A percentile compares a stretch with the other conserved stretches of the same genome.
Conservation (phyloP, 257 asterid genomes). For the Buddleja alternifolia region DNA sequence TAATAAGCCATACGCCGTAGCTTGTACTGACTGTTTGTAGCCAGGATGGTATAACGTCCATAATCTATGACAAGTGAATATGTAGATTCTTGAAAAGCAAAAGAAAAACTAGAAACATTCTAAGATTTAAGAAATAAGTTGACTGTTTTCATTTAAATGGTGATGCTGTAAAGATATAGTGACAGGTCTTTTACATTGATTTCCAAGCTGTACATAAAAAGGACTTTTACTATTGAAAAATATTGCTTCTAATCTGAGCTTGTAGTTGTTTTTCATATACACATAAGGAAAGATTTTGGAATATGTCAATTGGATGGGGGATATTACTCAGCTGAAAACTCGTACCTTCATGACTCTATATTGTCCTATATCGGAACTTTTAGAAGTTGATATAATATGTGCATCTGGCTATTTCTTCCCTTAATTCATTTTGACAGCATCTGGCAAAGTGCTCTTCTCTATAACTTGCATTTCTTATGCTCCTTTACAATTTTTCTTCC, state of each 20-base stretch:
- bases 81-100: background rate
- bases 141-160: conserved; percentile 5
- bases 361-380: too few relatives aligned
- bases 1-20: too few relatives aligned
- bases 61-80: conserved; percentile 1
- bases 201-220: conserved; percentile 1
- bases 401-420: too few relatives aligned
- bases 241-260: conserved; percentile 4
- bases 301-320: too few relatives aligned
- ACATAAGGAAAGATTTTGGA: background rate
- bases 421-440: conserved; percentile 2
- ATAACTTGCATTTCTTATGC: background rate
- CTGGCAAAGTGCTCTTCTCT: background rate
- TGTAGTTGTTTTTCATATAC: background rate
- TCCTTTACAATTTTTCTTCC: background rate
- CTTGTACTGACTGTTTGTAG: background rate
- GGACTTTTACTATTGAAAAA: background rate
- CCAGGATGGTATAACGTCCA: background rate
- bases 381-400: too few relatives aligned
- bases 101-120: background rate
- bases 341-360: too few relatives aligned
- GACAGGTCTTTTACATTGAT: background rate
- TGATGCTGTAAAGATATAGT: background rate
- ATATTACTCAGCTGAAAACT: too few relatives aligned
- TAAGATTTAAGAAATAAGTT: background rate